Evolutionary conservation across 169 alveolate species (phyloP).

Genomic region (Eimeria sp.): DNA sequence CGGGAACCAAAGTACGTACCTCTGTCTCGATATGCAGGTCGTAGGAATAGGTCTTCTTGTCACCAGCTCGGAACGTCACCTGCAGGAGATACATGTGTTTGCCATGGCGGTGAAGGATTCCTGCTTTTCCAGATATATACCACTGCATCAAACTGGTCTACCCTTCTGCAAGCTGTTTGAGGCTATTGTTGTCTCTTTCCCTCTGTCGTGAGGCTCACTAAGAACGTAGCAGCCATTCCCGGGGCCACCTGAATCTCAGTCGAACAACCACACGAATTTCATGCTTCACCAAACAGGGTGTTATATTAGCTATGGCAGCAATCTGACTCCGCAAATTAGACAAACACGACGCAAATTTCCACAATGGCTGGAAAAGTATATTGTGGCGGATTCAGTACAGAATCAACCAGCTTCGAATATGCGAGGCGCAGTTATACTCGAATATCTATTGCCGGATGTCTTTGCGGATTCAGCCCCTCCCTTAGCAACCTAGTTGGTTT

Average conservation of each 20-base stretch:
- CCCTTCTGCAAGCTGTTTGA: neutral
- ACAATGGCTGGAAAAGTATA: neutral
- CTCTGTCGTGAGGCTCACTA: slow-evolving; percentile 3
- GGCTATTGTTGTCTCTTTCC: neutral
- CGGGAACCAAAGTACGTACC: neutral
- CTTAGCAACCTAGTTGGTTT: neutral
- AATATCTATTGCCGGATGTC: neutral
- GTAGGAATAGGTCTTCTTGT: slow-evolving; percentile 30
- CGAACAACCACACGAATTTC: neutral
- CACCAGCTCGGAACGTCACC: slow-evolving; percentile 65
- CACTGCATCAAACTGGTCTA: neutral
- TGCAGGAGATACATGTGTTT: neutral
- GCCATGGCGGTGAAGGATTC: neutral
- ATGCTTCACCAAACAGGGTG: neutral
- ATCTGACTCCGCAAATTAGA: neutral
- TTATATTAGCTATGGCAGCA: neutral
- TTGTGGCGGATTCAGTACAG: neutral
- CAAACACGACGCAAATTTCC: neutral
- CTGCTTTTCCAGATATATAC: neutral
- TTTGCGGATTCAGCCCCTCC: neutral
- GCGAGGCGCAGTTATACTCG: neutral
- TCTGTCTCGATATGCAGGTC: slow-evolving; percentile 57
- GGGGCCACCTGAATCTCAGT: slow-evolving; percentile 57
- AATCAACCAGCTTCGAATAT: neutral
- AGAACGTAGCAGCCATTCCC: slow-evolving; percentile 48